A percentile compares a stretch with the other conserved stretches of the same genome.
phyloP scores from a whole-genome alignment of 2,329 filamentous ascomycete genomes.

The Sporothrix brasiliensis region DNA sequence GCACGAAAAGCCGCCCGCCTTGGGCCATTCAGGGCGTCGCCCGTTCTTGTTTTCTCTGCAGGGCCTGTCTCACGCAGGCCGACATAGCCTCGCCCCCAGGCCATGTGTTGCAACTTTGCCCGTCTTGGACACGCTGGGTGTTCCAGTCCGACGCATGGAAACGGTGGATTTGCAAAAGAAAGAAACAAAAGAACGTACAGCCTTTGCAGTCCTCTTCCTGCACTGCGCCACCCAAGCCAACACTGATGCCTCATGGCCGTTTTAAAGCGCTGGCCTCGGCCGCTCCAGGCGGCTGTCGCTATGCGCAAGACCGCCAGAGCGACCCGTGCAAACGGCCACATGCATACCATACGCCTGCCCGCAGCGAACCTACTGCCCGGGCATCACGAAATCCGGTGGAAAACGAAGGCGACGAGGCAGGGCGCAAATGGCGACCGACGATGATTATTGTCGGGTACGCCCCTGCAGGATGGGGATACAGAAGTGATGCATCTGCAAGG shows the following conservation, averaged over 20 bases:
- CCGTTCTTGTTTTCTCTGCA: neutral
- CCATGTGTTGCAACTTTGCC: neutral
- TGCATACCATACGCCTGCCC: neutral
- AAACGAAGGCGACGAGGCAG: neutral
- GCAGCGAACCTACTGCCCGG: neutral
- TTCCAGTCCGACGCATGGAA: neutral
- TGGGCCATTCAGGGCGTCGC: neutral
- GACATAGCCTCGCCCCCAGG: neutral
- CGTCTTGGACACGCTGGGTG: neutral
- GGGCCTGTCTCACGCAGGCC: neutral
- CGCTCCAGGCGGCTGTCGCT: neutral
- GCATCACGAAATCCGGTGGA: neutral
- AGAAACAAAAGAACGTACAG: no score
- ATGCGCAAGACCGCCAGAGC: neutral
- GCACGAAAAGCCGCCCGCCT: no score
- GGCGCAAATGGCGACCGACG: neutral
- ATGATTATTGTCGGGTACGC: neutral
- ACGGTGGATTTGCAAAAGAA: neutral
- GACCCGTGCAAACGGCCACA: neutral
- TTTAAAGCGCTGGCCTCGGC: neutral
- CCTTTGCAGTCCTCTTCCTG: neutral
- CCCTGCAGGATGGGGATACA: neutral
- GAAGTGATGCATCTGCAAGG: neutral
- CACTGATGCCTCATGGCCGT: neutral
- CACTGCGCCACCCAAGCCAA: conserved; percentile 3